These are phyloP conservation scores for Podospora bellae-mahoneyi DNA, from an alignment of 495 filamentous ascomycete species.

Conservation along the genomic window DNA sequence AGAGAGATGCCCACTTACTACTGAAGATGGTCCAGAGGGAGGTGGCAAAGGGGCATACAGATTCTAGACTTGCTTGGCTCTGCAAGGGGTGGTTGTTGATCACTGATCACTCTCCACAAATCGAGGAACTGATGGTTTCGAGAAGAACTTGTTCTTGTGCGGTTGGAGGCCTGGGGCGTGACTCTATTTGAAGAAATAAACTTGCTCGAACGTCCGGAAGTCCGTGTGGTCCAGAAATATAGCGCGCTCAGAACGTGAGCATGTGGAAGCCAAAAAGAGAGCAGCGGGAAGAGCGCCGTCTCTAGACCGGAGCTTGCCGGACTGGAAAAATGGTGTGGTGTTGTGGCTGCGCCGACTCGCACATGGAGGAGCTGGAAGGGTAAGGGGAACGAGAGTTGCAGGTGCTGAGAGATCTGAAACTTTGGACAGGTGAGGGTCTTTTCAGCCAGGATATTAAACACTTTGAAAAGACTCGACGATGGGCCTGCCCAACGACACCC, in stretches of 20 bases:
- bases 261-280: not conserved
- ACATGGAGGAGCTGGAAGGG: not conserved
- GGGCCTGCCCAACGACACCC: not conserved
- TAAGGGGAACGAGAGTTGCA: not conserved
- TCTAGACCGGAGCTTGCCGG: not conserved
- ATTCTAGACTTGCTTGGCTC: not conserved
- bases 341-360: not conserved
- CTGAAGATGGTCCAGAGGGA: not conserved
- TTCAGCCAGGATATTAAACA: not conserved
- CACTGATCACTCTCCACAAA: not conserved
- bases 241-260: not conserved
- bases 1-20: not conserved
- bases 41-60: not conserved
- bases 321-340: not conserved
- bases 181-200: not conserved
- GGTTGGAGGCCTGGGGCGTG: not conserved
- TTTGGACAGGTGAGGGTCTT: not conserved
- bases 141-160: not conserved
- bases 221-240: not conserved
- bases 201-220: not conserved
- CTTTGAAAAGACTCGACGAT: not conserved
- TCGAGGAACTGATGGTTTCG: not conserved
- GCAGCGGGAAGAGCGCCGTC: not conserved
- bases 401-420: not conserved
- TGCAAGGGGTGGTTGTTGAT: not conserved